A percentile compares a stretch with the other conserved stretches of the same genome.
Conservation (phyloP, 345 rosid species). For the Pistacia atlantica region DNA sequence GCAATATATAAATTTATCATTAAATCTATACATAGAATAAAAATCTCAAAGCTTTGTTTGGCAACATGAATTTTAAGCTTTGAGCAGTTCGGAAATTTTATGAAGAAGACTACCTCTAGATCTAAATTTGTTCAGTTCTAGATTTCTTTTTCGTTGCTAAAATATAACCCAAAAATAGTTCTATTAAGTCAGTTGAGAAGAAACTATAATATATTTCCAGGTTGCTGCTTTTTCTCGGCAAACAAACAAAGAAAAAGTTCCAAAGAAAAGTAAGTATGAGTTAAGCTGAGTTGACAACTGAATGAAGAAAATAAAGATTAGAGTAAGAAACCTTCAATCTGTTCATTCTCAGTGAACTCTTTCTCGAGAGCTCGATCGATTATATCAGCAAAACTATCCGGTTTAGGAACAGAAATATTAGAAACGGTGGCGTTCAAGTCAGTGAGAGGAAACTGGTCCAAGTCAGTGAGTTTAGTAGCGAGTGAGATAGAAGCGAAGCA, state of each 20-base stretch:
- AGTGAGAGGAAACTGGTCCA: conserved; percentile 24
- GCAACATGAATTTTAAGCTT: not conserved
- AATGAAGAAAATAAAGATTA: not conserved
- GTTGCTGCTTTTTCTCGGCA: not conserved
- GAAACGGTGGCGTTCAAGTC: conserved; percentile 28
- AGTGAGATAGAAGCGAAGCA: conserved; percentile 27
- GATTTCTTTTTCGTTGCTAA: not conserved
- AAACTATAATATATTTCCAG: not conserved
- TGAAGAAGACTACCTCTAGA: not conserved
- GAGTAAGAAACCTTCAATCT: conserved; percentile 58
- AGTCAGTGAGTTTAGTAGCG: conserved; percentile 28
- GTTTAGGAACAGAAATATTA: conserved; percentile 31
- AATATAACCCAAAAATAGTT: not conserved
- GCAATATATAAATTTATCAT: not conserved
- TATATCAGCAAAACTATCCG: conserved; percentile 75
- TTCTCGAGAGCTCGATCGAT: conserved; percentile 87
- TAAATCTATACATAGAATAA: not conserved
- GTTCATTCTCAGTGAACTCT: conserved; percentile 89
- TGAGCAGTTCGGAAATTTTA: not conserved
- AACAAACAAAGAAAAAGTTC: not conserved
- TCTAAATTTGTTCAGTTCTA: not conserved
- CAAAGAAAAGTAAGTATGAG: not conserved
- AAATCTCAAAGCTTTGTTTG: not conserved
- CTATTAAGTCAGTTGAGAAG: not conserved
- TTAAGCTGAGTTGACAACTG: not conserved